Evolutionary conservation across 2,329 filamentous ascomycete genomes (phyloP), one percentile per base, ranked within the genome.

Genomic region (Aspergillus viridinutans): DNA sequence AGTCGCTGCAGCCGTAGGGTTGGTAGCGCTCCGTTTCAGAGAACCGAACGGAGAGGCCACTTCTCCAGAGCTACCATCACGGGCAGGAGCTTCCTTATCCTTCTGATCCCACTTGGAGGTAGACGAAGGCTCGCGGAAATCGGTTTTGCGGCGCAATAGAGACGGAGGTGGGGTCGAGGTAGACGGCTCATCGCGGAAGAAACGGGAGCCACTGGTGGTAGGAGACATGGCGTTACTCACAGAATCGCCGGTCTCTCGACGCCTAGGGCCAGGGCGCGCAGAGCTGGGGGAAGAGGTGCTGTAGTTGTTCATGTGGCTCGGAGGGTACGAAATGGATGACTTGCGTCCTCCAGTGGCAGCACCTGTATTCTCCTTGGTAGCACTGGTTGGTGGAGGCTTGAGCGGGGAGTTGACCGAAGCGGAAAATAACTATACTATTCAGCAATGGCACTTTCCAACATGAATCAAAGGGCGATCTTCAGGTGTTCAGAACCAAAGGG

Each of bases 401-500:
- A 97, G 80, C 35, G 92, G 89, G 38, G 94, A 97, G 74, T 97
- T 99, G 70, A 99, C 92, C 62, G 95, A 94, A 52, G 84, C 85
- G 52, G 85, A 77, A 74, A 97, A 97, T 61, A 89, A 79, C 89
- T 96, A 72, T 52, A 68, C 64, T 55, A 62, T 58, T 72, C 61
- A 70, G 63, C 58, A 56, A 56, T 52, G 29, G 48, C 56, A 61
- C 63, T 60, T 43, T 40, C 52, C 35, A 53, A 53, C 25, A 40
- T 40, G 5, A 51, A 43, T n/a, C 26, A 45, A 54, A 45, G 45
- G 35, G 43, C 10, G n/a, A 51, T 47, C 12, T 23, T 21, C 43
- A 23, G 23, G 21, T 17, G 32, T 38, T 38, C 32, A 38, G 43
- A 47, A 23, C 8, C 12, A 25, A 23, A 12, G 21, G 38, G 53